phyloP scores from a whole-genome alignment of 176 grass and related monocot genomes.

The Oryza rufipogon region DNA sequence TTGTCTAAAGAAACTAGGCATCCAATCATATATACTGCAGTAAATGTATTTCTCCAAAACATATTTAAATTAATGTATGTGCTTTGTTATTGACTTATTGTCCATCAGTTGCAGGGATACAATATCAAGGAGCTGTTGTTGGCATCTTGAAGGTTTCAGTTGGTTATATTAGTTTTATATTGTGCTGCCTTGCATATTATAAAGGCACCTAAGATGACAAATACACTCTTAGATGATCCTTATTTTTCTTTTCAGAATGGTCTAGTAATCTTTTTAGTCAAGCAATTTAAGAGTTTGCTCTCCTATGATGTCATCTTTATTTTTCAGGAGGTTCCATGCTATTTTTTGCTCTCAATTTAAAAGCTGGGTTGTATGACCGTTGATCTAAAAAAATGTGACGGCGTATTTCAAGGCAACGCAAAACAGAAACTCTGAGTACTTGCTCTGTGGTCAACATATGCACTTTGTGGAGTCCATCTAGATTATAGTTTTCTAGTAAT shows the following conservation, averaged over 20 bases:
- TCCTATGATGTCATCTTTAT: background rate
- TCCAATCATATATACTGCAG: background rate
- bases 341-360: background rate
- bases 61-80: constrained; percentile 26
- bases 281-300: background rate
- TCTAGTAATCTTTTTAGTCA: background rate
- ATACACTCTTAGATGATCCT: background rate
- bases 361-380: no score
- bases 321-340: background rate
- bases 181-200: constrained; percentile 6
- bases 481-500: background rate
- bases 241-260: constrained; percentile 16
- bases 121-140: constrained; percentile 81
- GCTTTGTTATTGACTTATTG: background rate
- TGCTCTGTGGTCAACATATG: background rate
- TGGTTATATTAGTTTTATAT: constrained; percentile 31
- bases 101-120: constrained; percentile 82
- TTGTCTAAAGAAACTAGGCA: background rate
- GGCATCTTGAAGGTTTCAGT: constrained; percentile 58
- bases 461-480: background rate
- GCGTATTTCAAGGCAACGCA: background rate
- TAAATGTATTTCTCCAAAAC: background rate
- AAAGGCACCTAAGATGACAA: background rate
- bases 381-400: background rate
- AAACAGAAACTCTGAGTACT: background rate